A percentile compares a stretch with the other conserved stretches of the same genome.
These are phyloP conservation scores for Tinospora cordifolia DNA, from an alignment of 164 flowering plant species.

Conservation along the genomic window DNA sequence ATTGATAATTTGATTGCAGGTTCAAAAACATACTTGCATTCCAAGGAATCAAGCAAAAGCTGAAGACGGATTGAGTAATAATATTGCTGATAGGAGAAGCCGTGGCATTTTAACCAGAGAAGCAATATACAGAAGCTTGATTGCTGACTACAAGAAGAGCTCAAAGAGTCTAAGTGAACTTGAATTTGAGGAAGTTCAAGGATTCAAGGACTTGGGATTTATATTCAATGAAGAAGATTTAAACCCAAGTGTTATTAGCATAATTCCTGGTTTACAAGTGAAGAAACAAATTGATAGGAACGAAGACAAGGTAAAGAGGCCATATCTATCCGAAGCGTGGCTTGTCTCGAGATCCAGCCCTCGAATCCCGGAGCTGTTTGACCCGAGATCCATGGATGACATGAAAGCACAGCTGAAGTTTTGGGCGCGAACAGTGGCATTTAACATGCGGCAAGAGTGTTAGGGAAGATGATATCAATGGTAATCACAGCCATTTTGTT, in stretches of 20 bases:
- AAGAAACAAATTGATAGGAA: conserved; percentile 15
- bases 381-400: conserved; percentile 34
- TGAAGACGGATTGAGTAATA: conserved; percentile 3
- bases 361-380: conserved; percentile 32
- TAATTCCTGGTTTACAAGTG: conserved; percentile 51
- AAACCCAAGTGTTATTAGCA: conserved; percentile 31
- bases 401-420: conserved; percentile 69
- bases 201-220: conserved; percentile 59
- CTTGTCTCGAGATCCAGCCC: conserved; percentile 27
- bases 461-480: conserved; percentile 2
- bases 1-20: conserved; percentile 10
- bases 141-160: conserved; percentile 18
- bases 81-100: neutral
- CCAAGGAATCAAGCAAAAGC: conserved; percentile 15
- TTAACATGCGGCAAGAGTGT: conserved; percentile 39
- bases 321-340: conserved; percentile 66
- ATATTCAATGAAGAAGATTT: conserved; percentile 34
- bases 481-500: conserved; percentile 1
- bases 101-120: conserved; percentile 9
- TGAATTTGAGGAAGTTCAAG: conserved; percentile 48
- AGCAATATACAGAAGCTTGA: conserved; percentile 16
- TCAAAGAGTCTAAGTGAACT: conserved; percentile 44
- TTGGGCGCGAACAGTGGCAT: conserved; percentile 87
- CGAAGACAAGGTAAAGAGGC: conserved; percentile 27
- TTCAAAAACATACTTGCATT: conserved; percentile 11